phyloP scores from a whole-genome alignment of 164 flowering plant genomes.

The Stephania japonica region DNA sequence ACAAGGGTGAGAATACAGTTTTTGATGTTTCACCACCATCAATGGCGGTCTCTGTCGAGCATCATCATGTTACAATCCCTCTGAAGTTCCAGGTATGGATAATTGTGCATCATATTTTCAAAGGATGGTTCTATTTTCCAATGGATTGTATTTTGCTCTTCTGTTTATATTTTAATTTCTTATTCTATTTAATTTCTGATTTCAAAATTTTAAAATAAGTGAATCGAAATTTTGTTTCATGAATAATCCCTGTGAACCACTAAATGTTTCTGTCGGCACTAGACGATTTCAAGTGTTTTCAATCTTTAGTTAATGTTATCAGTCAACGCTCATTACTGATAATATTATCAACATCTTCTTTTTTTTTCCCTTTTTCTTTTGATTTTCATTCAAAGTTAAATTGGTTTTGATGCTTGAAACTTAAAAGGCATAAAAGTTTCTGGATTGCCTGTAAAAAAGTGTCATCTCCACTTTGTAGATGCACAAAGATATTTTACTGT shows the following conservation, averaged over 20 bases:
- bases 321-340: neutral
- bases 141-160: neutral
- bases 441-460: neutral
- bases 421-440: neutral
- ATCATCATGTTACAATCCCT: constrained; percentile 55
- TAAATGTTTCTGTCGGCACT: too few relatives aligned
- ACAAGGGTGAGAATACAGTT: constrained; percentile 95
- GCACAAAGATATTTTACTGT: neutral
- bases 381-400: neutral
- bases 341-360: too few relatives aligned
- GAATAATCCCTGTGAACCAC: neutral
- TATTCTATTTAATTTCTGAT: neutral
- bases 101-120: neutral
- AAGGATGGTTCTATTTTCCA: neutral
- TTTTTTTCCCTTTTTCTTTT: too few relatives aligned
- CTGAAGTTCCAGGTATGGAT: constrained; percentile 78
- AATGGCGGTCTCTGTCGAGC: constrained; percentile 57
- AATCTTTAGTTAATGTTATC: neutral
- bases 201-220: neutral
- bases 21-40: constrained; percentile 93
- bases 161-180: neutral
- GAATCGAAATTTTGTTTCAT: neutral
- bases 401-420: neutral
- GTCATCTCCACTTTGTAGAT: neutral
- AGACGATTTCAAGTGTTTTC: neutral